These are phyloP conservation scores for Boletus vermiculosoides DNA, from an alignment of 768 basidiomycete genomes.

Conservation along the genomic window DNA sequence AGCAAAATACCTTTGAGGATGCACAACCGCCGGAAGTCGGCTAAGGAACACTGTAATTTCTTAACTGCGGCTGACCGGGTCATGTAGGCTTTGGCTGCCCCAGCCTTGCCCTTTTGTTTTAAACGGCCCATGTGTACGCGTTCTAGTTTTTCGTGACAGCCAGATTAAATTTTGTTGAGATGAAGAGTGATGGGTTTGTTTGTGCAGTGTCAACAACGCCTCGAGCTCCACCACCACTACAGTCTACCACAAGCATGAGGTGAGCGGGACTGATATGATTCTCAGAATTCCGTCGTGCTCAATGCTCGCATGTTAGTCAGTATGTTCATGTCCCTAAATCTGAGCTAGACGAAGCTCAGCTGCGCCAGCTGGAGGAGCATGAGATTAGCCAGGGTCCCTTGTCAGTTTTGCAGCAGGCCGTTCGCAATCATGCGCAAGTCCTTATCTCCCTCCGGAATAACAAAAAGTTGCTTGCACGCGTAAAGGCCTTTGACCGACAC, in stretches of 20 bases:
- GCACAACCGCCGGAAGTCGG: conserved; percentile 94
- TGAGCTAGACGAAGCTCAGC: conserved; percentile 95
- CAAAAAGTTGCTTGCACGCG: conserved; percentile 93
- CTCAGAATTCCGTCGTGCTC: conserved; percentile 7
- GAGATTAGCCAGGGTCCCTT: conserved; percentile 98
- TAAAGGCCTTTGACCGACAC: conserved; percentile 98
- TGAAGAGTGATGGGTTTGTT: conserved; percentile 24
- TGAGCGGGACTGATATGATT: conserved; percentile 16
- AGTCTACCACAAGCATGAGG: conserved; percentile 35
- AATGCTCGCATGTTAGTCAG: conserved; percentile 57
- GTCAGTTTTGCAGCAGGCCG: conserved; percentile 94
- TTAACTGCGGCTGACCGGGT: conserved; percentile 90
- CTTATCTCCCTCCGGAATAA: conserved; percentile 97
- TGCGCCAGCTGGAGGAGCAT: conserved; percentile 95
- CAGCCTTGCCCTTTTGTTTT: conserved; percentile 83
- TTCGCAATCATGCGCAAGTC: conserved; percentile 96
- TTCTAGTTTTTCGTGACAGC: neutral
- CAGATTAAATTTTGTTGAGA: neutral
- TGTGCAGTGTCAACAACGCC: conserved; percentile 31
- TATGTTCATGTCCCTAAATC: conserved; percentile 96
- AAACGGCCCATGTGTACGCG: conserved; percentile 65
- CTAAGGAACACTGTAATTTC: conserved; percentile 94
- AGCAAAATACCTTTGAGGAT: conserved; percentile 82
- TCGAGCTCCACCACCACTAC: conserved; percentile 8
- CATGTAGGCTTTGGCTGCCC: conserved; percentile 87